Evolutionary conservation across 1,284 basidiomycete species (phyloP).

Genomic region (Coriolopsis trogii): DNA sequence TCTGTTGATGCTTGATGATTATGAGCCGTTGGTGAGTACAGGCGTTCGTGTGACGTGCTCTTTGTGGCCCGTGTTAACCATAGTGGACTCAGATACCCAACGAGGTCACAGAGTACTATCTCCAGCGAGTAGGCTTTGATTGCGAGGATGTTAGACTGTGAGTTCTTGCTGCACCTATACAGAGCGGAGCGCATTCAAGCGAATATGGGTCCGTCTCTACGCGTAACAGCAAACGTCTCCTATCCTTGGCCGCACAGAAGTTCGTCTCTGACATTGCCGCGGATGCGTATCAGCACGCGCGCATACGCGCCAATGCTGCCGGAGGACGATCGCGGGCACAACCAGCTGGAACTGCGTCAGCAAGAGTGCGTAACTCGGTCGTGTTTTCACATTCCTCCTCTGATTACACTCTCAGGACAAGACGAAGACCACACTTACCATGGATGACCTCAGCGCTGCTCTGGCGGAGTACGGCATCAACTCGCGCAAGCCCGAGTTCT

Average conservation of each 20-base stretch:
- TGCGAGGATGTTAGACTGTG: constrained; percentile 92
- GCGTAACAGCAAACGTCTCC: constrained; percentile 80
- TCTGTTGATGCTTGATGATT: constrained; percentile 94
- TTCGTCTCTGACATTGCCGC: constrained; percentile 97
- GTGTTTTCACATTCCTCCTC: not conserved
- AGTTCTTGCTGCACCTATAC: constrained; percentile 34
- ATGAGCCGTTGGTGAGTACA: constrained; percentile 94
- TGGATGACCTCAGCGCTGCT: constrained; percentile 95
- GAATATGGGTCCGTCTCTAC: not conserved
- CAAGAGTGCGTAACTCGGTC: constrained; percentile 51
- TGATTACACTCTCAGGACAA: constrained; percentile 64
- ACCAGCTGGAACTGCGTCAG: constrained; percentile 56
- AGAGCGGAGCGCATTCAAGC: constrained; percentile 7
- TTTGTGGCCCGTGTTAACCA: constrained; percentile 11
- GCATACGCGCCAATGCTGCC: constrained; percentile 84
- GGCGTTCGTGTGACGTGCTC: constrained; percentile 34
- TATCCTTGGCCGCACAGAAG: constrained; percentile 97
- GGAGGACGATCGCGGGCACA: constrained; percentile 68
- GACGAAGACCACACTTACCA: constrained; percentile 94
- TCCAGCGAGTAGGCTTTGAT: constrained; percentile 96
- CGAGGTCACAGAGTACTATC: constrained; percentile 97
- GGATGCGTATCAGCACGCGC: constrained; percentile 97
- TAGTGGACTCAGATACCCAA: constrained; percentile 80
- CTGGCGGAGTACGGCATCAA: constrained; percentile 95
- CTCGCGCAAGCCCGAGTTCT: constrained; percentile 91